phyloP scores from a whole-genome alignment of 2,329 filamentous ascomycete species.

The Epichloe hybrida region DNA sequence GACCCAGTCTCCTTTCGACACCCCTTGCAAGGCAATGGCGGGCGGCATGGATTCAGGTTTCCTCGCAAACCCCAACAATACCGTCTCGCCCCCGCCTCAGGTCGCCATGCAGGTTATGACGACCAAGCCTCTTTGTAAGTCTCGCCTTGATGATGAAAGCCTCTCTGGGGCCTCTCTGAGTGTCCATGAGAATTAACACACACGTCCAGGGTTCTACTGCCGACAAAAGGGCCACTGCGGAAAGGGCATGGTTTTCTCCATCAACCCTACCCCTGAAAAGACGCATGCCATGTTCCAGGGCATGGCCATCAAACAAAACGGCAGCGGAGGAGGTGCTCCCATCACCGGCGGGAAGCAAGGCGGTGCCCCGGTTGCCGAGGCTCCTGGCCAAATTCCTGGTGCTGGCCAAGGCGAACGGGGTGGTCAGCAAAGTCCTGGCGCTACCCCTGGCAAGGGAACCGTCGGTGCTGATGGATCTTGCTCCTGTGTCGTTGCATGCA shows the following conservation, averaged over 20 bases:
- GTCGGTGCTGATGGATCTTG: slow-evolving; percentile 36
- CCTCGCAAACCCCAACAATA: slow-evolving; percentile 56
- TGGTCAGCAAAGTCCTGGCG: neutral
- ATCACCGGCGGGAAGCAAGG: slow-evolving; percentile 33
- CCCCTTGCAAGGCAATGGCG: slow-evolving; percentile 50
- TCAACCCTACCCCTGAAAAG: slow-evolving; percentile 62
- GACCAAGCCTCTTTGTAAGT: slow-evolving; percentile 55
- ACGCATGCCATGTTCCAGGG: slow-evolving; percentile 56
- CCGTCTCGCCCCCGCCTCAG: slow-evolving; percentile 46
- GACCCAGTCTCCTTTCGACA: slow-evolving; percentile 56
- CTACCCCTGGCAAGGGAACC: slow-evolving; percentile 30
- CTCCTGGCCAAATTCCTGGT: neutral
- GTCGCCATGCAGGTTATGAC: slow-evolving; percentile 62
- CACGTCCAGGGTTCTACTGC: slow-evolving; percentile 58
- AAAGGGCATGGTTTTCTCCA: slow-evolving; percentile 64
- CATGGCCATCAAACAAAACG: slow-evolving; percentile 54
- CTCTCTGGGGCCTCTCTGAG: no score
- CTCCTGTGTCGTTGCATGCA: slow-evolving; percentile 39
- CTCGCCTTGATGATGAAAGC: neutral
- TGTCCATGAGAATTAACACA: neutral
- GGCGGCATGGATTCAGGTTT: slow-evolving; percentile 63
- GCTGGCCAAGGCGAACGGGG: slow-evolving; percentile 5
- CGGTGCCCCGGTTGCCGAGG: slow-evolving; percentile 12
- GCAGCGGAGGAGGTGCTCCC: slow-evolving; percentile 37
- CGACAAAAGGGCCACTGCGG: slow-evolving; percentile 55